phyloP scores from a whole-genome alignment of 2,329 filamentous ascomycete genomes.

The Amesomyces nigricolor region DNA sequence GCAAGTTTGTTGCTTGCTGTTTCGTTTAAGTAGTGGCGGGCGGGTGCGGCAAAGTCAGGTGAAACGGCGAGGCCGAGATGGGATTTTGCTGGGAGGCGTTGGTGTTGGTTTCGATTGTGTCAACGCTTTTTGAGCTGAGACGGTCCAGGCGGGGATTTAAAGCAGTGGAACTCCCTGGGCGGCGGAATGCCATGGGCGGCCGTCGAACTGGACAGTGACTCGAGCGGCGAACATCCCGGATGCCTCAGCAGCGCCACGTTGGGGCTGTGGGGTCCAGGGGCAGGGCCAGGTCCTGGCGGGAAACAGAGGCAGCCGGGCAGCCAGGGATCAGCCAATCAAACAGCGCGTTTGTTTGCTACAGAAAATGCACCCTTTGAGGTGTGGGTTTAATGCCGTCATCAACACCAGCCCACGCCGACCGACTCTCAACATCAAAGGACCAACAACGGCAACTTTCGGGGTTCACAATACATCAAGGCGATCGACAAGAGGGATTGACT shows the following conservation, averaged over 20 bases:
- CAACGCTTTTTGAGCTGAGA: constrained; percentile 1
- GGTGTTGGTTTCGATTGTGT: constrained; percentile 11
- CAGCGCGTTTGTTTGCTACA: background rate
- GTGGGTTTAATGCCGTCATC: constrained; percentile 1
- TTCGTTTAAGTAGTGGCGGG: background rate
- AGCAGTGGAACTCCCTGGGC: constrained; percentile 4
- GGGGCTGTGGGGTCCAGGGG: constrained; percentile 16
- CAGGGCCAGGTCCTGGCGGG: background rate
- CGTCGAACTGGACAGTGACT: constrained; percentile 31
- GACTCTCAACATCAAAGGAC: too few species aligned
- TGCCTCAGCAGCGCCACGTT: constrained; percentile 15
- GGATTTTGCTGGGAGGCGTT: background rate
- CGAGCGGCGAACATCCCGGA: constrained; percentile 26
- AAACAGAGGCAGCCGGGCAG: background rate
- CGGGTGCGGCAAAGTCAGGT: constrained; percentile 4
- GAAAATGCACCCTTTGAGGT: background rate
- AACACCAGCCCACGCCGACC: too few species aligned
- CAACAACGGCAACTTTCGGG: too few species aligned
- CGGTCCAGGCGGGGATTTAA: constrained; percentile 18
- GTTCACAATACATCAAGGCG: too few species aligned
- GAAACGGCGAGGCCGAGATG: constrained; percentile 10
- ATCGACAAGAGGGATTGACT: too few species aligned
- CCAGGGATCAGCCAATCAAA: background rate
- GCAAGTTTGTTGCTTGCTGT: constrained; percentile 1
- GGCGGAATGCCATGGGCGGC: constrained; percentile 31